Conservation (phyloP, 163 green algal species). For the Picocystis sp. region DNA sequence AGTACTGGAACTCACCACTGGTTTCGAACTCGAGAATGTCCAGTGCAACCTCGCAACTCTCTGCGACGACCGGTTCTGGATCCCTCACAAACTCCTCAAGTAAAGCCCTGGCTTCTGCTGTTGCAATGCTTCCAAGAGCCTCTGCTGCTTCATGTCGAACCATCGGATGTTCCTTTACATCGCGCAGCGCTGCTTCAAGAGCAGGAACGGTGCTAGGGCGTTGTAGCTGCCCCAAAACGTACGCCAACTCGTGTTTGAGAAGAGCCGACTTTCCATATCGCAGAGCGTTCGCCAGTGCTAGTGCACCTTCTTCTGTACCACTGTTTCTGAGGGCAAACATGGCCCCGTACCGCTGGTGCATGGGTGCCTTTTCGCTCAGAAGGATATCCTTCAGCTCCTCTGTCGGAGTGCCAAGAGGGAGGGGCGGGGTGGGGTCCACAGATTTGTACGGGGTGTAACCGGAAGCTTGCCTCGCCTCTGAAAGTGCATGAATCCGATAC, state of each 20-base stretch:
- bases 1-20: too few relatives aligned
- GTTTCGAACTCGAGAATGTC: constrained; percentile 3
- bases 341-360: constrained; percentile 64
- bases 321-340: constrained; percentile 92
- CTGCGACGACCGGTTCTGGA: constrained; percentile 76
- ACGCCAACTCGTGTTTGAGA: constrained; percentile 96
- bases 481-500: constrained; percentile 54
- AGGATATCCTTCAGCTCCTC: constrained; percentile 35
- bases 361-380: constrained; percentile 42
- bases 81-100: constrained; percentile 29
- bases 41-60: constrained; percentile 66
- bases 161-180: constrained; percentile 70
- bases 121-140: constrained; percentile 48
- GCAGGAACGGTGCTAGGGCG: constrained; percentile 29
- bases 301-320: constrained; percentile 50
- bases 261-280: constrained; percentile 41
- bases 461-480: not conserved
- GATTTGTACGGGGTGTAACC: constrained; percentile 36
- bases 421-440: constrained; percentile 67
- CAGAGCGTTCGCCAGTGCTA: constrained; percentile 49
- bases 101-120: constrained; percentile 9
- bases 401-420: constrained; percentile 33
- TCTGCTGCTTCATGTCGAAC: constrained; percentile 95
- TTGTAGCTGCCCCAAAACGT: constrained; percentile 94
- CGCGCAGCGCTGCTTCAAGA: constrained; percentile 26